Evolutionary conservation across 331 rosid genomes (phyloP).

Genomic region (Malus hybrid): DNA sequence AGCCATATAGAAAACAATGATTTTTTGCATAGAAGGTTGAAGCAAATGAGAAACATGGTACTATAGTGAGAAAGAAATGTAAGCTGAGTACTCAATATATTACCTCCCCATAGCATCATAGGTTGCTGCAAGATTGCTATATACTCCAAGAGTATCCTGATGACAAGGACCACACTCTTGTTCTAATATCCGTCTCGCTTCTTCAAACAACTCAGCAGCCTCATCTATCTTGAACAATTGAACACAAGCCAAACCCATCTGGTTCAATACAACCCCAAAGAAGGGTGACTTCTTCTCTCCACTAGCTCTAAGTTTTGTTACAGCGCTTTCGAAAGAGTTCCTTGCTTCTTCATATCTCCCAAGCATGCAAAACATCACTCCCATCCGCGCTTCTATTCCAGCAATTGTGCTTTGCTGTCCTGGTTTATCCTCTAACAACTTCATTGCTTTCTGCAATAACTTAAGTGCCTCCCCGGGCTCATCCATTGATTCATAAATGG

Average conservation of each 20-base stretch:
- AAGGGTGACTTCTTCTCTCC: conserved; percentile 91
- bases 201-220: conserved; percentile 94
- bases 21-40: not conserved
- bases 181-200: conserved; percentile 89
- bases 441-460: conserved; percentile 78
- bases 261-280: conserved; percentile 96
- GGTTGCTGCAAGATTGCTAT: conserved; percentile 98
- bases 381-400: conserved; percentile 96
- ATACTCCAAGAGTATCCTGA: conserved; percentile 96
- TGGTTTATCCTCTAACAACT: conserved; percentile 89
- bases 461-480: conserved; percentile 96
- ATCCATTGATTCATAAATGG: conserved; percentile 88
- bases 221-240: conserved; percentile 96
- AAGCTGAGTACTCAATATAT: not conserved
- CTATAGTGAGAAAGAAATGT: not conserved
- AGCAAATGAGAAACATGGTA: not conserved
- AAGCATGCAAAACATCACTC: conserved; percentile 89
- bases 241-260: conserved; percentile 99
- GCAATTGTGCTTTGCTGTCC: conserved; percentile 98
- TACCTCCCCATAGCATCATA: conserved; percentile 99
- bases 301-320: conserved; percentile 73
- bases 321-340: conserved; percentile 72
- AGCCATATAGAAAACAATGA: not conserved
- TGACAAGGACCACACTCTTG: conserved; percentile 94
- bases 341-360: conserved; percentile 86